A percentile compares a stretch with the other conserved stretches of the same genome.
Evolutionary conservation across 2,329 filamentous ascomycete species (phyloP).

Genomic region (Diplocarpon rosae): DNA sequence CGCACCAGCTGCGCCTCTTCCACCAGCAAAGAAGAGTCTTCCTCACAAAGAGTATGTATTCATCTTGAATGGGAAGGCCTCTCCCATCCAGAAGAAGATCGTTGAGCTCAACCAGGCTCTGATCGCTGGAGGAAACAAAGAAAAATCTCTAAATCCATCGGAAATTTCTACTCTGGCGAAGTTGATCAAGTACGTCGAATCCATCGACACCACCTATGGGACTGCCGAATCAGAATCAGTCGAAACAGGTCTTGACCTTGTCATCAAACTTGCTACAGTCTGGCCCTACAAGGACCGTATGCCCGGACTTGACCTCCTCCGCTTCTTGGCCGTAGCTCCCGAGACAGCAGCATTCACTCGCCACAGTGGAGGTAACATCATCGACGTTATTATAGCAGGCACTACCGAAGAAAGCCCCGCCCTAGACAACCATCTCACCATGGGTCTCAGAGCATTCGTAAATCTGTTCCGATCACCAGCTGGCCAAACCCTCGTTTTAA

Average conservation of each 20-base stretch:
- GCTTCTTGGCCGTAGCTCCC: constrained; percentile 64
- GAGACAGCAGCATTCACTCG: constrained; percentile 51
- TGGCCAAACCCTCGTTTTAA: constrained; percentile 54
- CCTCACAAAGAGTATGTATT: constrained; percentile 72
- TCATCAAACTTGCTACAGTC: constrained; percentile 59
- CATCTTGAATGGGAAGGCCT: constrained; percentile 62
- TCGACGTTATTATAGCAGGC: constrained; percentile 45
- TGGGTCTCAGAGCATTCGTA: constrained; percentile 67
- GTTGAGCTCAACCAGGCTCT: constrained; percentile 64
- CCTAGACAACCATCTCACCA: constrained; percentile 75
- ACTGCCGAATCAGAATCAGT: constrained; percentile 34
- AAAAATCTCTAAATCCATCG: constrained; percentile 59
- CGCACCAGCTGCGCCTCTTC: constrained; percentile 26
- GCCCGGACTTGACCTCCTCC: constrained; percentile 75
- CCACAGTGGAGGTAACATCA: constrained; percentile 43
- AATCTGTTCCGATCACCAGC: constrained; percentile 72
- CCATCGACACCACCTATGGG: constrained; percentile 25
- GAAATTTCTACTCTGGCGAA: constrained; percentile 53
- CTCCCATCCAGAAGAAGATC: constrained; percentile 66
- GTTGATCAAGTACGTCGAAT: constrained; percentile 54
- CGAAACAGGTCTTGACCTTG: constrained; percentile 45
- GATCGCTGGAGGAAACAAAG: constrained; percentile 60
- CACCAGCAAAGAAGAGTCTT: constrained; percentile 48
- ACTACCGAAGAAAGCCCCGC: constrained; percentile 47
- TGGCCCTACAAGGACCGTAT: constrained; percentile 79